Conservation (phyloP, 306 rosid species). For the Trichosanthes cucumerina region DNA sequence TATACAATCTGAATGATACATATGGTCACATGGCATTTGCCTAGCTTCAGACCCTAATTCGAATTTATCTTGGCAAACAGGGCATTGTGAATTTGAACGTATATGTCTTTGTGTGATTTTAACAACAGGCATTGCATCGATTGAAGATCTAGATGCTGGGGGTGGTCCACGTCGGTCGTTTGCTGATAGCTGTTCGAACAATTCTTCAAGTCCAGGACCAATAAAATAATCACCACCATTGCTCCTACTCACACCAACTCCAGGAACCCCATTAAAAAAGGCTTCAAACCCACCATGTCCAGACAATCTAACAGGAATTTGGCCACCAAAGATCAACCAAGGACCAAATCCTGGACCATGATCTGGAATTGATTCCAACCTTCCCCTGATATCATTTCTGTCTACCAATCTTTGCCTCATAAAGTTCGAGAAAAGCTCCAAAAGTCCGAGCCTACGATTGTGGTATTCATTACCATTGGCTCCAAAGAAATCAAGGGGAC, state of each 20-base stretch:
- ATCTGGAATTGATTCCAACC: conserved; percentile 7
- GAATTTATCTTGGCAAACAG: conserved; percentile 14
- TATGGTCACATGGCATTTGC: conserved; percentile 13
- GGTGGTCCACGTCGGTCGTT: conserved; percentile 7
- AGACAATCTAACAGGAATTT: conserved; percentile 7
- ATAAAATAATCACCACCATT: conserved; percentile 14
- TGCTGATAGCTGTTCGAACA: conserved; percentile 14
- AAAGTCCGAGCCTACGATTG: background rate
- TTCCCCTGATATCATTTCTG: conserved; percentile 13
- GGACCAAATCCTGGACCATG: conserved; percentile 18
- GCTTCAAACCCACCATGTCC: conserved; percentile 12
- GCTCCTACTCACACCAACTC: conserved; percentile 10
- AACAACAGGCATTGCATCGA: conserved; percentile 13
- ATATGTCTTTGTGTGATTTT: background rate
- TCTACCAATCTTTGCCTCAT: conserved; percentile 12
- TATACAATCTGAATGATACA: conserved; percentile 14
- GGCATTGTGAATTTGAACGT: conserved; percentile 8
- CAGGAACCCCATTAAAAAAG: conserved; percentile 14
- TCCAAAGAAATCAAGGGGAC: conserved; percentile 8
- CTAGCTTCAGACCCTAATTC: conserved; percentile 9
- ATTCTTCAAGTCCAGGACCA: conserved; percentile 14
- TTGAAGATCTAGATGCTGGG: conserved; percentile 7
- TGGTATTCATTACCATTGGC: background rate
- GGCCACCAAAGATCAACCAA: conserved; percentile 17
- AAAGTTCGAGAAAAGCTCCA: conserved; percentile 11